These are phyloP conservation scores for Phytophthora cryptogea DNA, from an alignment of 352 stramenopile species.

Conservation along the genomic window DNA sequence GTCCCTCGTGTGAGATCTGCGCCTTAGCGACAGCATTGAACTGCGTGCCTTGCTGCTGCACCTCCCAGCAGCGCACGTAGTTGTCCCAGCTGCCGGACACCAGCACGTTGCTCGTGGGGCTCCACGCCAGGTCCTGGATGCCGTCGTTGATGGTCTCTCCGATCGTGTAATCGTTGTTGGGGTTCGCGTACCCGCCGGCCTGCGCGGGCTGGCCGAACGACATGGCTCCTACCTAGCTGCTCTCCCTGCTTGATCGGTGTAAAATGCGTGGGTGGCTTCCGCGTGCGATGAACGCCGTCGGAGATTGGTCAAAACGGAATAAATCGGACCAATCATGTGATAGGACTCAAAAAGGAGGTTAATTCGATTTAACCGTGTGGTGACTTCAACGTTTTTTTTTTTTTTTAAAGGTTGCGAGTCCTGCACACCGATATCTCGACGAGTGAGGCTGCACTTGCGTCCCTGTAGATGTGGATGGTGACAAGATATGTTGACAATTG, in stretches of 20 bases:
- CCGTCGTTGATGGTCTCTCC: slow-evolving; percentile 66
- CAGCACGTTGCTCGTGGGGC: slow-evolving; percentile 71
- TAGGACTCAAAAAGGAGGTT: too few relatives aligned
- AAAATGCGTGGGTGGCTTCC: slow-evolving; percentile 22
- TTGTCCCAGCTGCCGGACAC: slow-evolving; percentile 86
- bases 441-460: too few relatives aligned
- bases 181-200: slow-evolving; percentile 63
- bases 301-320: slow-evolving; percentile 9
- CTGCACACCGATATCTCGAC: too few relatives aligned
- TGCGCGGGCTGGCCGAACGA: slow-evolving; percentile 57
- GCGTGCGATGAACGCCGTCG: neutral
- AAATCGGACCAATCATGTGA: neutral
- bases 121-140: slow-evolving; percentile 81
- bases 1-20: slow-evolving; percentile 88
- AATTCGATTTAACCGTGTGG: too few relatives aligned
- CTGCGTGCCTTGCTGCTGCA: slow-evolving; percentile 70
- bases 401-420: too few relatives aligned
- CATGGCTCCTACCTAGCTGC: slow-evolving; percentile 19
- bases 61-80: slow-evolving; percentile 83
- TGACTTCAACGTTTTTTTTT: too few relatives aligned
- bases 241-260: slow-evolving; percentile 1
- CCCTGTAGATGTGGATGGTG: too few relatives aligned
- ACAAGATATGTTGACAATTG: too few relatives aligned
- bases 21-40: slow-evolving; percentile 82
- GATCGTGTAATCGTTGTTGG: slow-evolving; percentile 82